Percentiles rank a stretch among this genome's conserved stretches.
Conservation (phyloP, 306 rosid genomes). For the Mimosa pudica region DNA sequence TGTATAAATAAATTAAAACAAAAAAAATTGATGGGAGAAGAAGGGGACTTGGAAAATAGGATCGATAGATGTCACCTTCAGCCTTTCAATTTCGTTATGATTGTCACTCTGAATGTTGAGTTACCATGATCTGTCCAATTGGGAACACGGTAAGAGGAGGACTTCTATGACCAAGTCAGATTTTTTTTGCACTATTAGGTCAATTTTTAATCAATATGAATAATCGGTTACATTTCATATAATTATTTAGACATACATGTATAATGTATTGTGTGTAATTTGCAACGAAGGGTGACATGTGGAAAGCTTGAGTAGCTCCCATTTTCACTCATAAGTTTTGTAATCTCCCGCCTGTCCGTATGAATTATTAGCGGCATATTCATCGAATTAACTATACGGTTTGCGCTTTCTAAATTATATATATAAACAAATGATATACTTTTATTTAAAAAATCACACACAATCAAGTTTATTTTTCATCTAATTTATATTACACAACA, state of each 20-base stretch:
- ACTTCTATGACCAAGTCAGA: not conserved
- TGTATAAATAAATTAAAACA: not conserved
- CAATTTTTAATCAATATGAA: not conserved
- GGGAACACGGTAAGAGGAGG: conserved; percentile 21
- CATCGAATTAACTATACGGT: not conserved
- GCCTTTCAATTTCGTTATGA: conserved; percentile 8
- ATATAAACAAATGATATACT: not conserved
- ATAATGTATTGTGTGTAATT: not conserved
- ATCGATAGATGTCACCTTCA: not conserved
- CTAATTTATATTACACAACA: not conserved
- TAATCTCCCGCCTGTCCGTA: conserved; percentile 38
- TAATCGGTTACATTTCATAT: not conserved
- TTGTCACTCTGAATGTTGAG: conserved; percentile 23
- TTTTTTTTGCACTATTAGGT: not conserved
- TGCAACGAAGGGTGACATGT: not conserved
- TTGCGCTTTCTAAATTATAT: not conserved
- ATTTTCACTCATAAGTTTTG: conserved; percentile 46
- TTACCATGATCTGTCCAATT: conserved; percentile 18
- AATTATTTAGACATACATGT: not conserved
- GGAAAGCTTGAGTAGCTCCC: conserved; percentile 34
- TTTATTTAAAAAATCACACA: not conserved
- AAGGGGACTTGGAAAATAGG: conserved; percentile 1
- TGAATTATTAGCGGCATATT: conserved; percentile 8
- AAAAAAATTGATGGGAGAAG: conserved; percentile 17
- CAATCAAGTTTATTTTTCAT: not conserved